Percentiles rank a stretch among this genome's conserved stretches.
phyloP scores from a whole-genome alignment of 1,284 basidiomycete species.

The Tremellales sp. region DNA sequence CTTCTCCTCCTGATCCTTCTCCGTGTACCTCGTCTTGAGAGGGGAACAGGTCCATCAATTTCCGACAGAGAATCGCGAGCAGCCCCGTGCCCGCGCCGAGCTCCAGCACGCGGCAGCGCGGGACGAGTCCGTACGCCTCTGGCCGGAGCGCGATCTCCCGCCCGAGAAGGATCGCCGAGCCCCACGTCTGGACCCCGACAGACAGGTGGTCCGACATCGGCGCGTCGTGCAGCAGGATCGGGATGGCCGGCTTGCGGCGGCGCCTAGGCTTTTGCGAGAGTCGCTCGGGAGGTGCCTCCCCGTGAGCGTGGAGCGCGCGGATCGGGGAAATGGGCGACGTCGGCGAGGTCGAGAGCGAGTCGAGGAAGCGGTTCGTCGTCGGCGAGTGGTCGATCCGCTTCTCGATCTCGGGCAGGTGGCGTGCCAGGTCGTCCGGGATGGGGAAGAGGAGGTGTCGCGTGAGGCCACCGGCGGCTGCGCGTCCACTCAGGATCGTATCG shows the following conservation, averaged over 20 bases:
- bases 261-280: constrained; percentile 3
- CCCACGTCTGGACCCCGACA: constrained; percentile 90
- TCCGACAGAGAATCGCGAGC: constrained; percentile 62
- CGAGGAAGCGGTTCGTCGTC: constrained; percentile 34
- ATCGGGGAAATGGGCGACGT: constrained; percentile 15
- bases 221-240: constrained; percentile 63
- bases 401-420: constrained; percentile 24
- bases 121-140: constrained; percentile 33
- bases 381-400: constrained; percentile 28
- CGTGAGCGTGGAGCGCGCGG: too few species aligned
- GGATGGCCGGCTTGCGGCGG: constrained; percentile 24
- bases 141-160: constrained; percentile 68
- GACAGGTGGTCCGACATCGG: constrained; percentile 69
- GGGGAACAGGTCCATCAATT: constrained; percentile 53
- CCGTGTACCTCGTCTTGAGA: constrained; percentile 1
- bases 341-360: constrained; percentile 33
- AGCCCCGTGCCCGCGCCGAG: constrained; percentile 85
- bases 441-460: constrained; percentile 45
- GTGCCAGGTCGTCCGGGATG: constrained; percentile 28
- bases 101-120: constrained; percentile 59
- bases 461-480: constrained; percentile 38
- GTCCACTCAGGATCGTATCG: not conserved
- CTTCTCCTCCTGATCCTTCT: not conserved
- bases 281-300: too few species aligned
- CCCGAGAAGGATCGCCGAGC: constrained; percentile 74